Conservation (phyloP, 495 filamentous ascomycete species). For the Podospora pseudopauciseta region DNA sequence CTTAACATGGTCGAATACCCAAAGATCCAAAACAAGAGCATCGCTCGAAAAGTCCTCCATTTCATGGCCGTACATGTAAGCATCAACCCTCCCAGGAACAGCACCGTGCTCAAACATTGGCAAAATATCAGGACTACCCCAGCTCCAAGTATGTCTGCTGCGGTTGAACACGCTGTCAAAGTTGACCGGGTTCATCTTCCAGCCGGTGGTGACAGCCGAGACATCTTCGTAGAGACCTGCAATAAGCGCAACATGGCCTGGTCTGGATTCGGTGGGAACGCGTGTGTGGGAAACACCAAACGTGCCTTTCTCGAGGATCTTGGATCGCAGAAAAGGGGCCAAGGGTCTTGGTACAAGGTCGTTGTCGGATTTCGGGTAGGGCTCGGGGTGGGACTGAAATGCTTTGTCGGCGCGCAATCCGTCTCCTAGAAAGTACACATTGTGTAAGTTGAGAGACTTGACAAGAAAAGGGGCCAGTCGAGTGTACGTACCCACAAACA, state of each 20-base stretch:
- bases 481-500: constrained; percentile 75
- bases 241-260: constrained; percentile 96
- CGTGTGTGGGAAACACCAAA: constrained; percentile 98
- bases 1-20: constrained; percentile 95
- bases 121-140: constrained; percentile 97
- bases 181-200: constrained; percentile 97
- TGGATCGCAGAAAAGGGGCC: constrained; percentile 90
- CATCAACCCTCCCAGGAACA: constrained; percentile 79
- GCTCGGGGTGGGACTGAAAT: constrained; percentile 90
- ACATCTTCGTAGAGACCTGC: constrained; percentile 98
- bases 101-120: constrained; percentile 97
- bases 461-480: constrained; percentile 13
- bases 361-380: constrained; percentile 62
- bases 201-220: constrained; percentile 93
- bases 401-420: constrained; percentile 97
- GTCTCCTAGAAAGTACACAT: constrained; percentile 55
- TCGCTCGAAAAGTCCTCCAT: constrained; percentile 86
- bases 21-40: constrained; percentile 76
- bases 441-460: background rate
- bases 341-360: constrained; percentile 64
- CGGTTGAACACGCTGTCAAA: constrained; percentile 99
- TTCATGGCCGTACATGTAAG: constrained; percentile 76
- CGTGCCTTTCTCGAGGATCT: constrained; percentile 84
- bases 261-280: constrained; percentile 94
- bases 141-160: constrained; percentile 96